Evolutionary conservation across 169 alveolate genomes (phyloP), one percentile per base, ranked within the genome.

Genomic region (Fabrea salina): DNA sequence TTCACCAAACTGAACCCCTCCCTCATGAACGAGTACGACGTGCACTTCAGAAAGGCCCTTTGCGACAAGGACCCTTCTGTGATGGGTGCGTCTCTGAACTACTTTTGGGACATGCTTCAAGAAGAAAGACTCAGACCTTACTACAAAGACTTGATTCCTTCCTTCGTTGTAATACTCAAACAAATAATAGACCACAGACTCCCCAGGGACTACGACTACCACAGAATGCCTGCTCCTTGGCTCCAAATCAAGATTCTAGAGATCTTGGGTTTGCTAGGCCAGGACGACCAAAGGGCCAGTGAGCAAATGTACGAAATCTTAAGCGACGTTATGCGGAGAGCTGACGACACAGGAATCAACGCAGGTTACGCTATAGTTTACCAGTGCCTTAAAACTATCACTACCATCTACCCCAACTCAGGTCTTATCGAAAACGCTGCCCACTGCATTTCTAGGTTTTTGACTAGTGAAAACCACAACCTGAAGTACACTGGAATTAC

Each of bases 151-250:
- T 83, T 93, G 33, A 95, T 93, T 35, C 86, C 95, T 4, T 88
- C 94, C 50, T 88, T 96, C 74, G 93, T 94, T n/a, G 86, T 92
- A 54, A 96, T 94, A 27, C 80, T 95, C 81, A 96, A 95, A 75
- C 97, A 96, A 91, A 87, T 97, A 35, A 86, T 94, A 27, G 99
- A 96, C 33, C 97, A 95, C 76, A 91, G 94, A 79, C 87, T 96
- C 54, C 98, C 98, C 43, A 88, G 94, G 71, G 98, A 95, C 49
- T 97, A 88, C 83, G 99, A 97, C 75, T 97, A 97, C 83, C 98
- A 96, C 81, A 82, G 97, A 44, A 89, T 97, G 70, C 98, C 98
- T 27, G 98, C 98, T 6, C 99, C 99, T n/a, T 97, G 99, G 99
- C 88, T 95, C 49, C 96, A 97, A 89, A 96, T 95, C 35, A 92